A percentile compares a stretch with the other conserved stretches of the same genome.
Conservation (phyloP, 805 yeast species). For the Wickerhamomyces ciferrii region DNA sequence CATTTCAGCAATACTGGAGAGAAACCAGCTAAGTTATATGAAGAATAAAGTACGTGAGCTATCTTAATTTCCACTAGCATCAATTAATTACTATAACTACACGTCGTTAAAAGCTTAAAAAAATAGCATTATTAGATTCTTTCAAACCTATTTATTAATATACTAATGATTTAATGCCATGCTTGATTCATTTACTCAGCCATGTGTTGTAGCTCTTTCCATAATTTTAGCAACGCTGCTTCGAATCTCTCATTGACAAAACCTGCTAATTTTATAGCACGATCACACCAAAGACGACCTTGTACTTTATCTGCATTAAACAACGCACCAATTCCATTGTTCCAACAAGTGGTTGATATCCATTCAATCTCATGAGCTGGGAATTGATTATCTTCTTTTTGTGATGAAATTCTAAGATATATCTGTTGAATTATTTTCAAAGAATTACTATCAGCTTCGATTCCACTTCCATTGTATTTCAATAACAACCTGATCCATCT, state of each 20-base stretch:
- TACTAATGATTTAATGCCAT: neutral
- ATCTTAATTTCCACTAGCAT: no score
- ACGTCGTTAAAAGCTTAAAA: no score
- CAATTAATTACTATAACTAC: no score
- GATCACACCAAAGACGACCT: constrained; percentile 24
- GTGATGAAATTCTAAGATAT: constrained; percentile 2
- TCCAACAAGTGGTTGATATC: constrained; percentile 33
- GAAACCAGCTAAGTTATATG: neutral
- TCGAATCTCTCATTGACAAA: constrained; percentile 23
- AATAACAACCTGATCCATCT: constrained; percentile 24
- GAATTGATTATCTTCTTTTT: constrained; percentile 3
- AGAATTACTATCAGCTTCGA: constrained; percentile 5
- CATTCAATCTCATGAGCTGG: constrained; percentile 28
- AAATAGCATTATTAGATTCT: neutral
- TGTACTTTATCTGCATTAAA: constrained; percentile 14
- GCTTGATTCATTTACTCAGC: neutral
- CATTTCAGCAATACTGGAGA: constrained; percentile 24
- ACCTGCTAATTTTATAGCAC: constrained; percentile 21
- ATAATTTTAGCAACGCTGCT: constrained; percentile 18
- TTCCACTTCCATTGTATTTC: constrained; percentile 6
- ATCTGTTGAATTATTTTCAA: constrained; percentile 7
- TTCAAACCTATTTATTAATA: no score
- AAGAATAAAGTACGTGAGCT: no score
- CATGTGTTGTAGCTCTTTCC: constrained; percentile 20
- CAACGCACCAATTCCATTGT: constrained; percentile 26